Percentiles rank a stretch among this genome's conserved stretches.
Conservation (phyloP, 2,329 filamentous ascomycete genomes). For the Aspergillus terreus region DNA sequence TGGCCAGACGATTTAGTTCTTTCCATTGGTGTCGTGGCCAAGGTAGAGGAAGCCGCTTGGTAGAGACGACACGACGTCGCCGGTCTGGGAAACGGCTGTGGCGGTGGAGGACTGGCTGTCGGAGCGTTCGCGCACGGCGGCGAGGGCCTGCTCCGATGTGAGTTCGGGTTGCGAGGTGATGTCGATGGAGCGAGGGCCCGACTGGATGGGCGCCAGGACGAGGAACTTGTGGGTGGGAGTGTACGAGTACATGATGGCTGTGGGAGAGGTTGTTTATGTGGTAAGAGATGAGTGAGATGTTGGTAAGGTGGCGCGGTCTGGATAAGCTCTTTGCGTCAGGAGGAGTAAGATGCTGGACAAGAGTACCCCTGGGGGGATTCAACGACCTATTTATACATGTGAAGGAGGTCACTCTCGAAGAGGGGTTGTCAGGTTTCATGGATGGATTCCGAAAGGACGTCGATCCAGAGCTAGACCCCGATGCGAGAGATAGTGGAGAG, state of each 20-base stretch:
- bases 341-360: neutral
- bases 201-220: conserved; percentile 30
- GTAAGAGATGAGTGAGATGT: conserved; percentile 1
- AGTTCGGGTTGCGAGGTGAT: conserved; percentile 16
- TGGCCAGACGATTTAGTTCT: conserved; percentile 4
- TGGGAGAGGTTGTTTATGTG: conserved; percentile 1
- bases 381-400: conserved; percentile 27
- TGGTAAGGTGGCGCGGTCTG: neutral
- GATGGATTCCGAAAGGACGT: conserved; percentile 19
- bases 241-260: conserved; percentile 24
- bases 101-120: conserved; percentile 26
- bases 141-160: conserved; percentile 6
- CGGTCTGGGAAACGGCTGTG: conserved; percentile 4
- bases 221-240: conserved; percentile 30
- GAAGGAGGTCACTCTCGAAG: conserved; percentile 9
- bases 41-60: conserved; percentile 27
- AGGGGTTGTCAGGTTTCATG: conserved; percentile 23
- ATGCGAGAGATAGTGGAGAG: conserved; percentile 15
- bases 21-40: conserved; percentile 17
- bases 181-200: conserved; percentile 21
- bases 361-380: conserved; percentile 10
- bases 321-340: neutral
- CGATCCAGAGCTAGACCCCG: conserved; percentile 22
- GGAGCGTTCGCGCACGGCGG: conserved; percentile 20
- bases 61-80: conserved; percentile 9